Conservation (phyloP, 106 monocot genomes). For the Dioscorea zingiberensis region DNA sequence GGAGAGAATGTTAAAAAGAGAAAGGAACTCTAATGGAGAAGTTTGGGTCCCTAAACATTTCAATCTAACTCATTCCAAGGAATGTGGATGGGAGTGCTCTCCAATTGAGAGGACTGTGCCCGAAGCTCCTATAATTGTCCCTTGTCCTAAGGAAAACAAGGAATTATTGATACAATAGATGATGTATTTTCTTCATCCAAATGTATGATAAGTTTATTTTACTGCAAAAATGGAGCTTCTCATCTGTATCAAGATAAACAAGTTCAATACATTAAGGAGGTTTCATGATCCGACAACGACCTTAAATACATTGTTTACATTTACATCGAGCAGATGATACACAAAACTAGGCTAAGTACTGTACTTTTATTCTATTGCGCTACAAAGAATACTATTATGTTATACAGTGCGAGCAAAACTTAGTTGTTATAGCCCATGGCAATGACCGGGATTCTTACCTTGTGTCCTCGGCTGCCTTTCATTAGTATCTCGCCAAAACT, state of each 20-base stretch:
- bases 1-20: slow-evolving; percentile 38
- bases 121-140: slow-evolving; percentile 59
- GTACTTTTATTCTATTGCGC: slow-evolving; percentile 7
- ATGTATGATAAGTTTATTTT: too few relatives aligned
- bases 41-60: slow-evolving; percentile 75
- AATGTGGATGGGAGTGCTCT: slow-evolving; percentile 68
- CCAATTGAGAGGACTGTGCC: slow-evolving; percentile 46
- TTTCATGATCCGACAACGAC: too few relatives aligned
- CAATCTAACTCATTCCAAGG: slow-evolving; percentile 45
- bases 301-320: too few relatives aligned
- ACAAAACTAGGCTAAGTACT: not conserved
- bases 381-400: slow-evolving; percentile 40
- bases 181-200: too few relatives aligned
- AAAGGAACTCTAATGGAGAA: slow-evolving; percentile 41
- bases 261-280: too few relatives aligned
- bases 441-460: slow-evolving; percentile 75
- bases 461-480: slow-evolving; percentile 81
- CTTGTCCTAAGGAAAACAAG: not conserved
- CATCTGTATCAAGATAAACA: too few relatives aligned
- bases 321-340: too few relatives aligned
- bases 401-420: not conserved
- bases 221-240: too few relatives aligned
- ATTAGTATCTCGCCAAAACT: slow-evolving; percentile 88
- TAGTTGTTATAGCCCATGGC: slow-evolving; percentile 68
- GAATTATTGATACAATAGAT: too few relatives aligned